These are phyloP conservation scores for Fusarium sp. DNA, from an alignment of 2,329 filamentous ascomycete genomes.

Conservation along the genomic window DNA sequence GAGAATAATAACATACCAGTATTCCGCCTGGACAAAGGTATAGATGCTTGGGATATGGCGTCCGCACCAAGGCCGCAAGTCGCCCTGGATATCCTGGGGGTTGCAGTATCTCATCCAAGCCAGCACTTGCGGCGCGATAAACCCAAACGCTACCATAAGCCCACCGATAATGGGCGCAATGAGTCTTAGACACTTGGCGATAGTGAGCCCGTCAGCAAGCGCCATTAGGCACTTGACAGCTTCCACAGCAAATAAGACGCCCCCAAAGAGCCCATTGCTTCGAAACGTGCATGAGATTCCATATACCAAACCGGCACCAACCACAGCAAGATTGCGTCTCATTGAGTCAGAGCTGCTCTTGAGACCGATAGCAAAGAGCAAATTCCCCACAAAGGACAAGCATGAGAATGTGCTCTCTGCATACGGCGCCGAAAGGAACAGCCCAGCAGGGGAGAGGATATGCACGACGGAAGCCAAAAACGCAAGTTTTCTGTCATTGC, in stretches of 20 bases:
- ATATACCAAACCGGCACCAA: slow-evolving; percentile 75
- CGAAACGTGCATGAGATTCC: slow-evolving; percentile 78
- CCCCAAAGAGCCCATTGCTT: slow-evolving; percentile 88
- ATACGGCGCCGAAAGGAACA: slow-evolving; percentile 91
- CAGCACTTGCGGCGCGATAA: slow-evolving; percentile 75
- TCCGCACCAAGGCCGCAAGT: slow-evolving; percentile 77
- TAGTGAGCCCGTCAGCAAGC: slow-evolving; percentile 41
- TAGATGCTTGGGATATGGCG: slow-evolving; percentile 86
- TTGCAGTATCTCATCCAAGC: slow-evolving; percentile 80
- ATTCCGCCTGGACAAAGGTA: slow-evolving; percentile 85
- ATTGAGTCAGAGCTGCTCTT: slow-evolving; percentile 42
- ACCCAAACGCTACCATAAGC: slow-evolving; percentile 72
- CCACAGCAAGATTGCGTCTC: slow-evolving; percentile 60
- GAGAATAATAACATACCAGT: slow-evolving; percentile 74
- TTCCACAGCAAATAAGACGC: slow-evolving; percentile 77
- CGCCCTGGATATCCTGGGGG: slow-evolving; percentile 33
- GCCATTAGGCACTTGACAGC: slow-evolving; percentile 53
- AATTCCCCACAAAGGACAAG: slow-evolving; percentile 78
- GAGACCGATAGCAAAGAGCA: slow-evolving; percentile 70
- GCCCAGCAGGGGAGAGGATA: slow-evolving; percentile 84
- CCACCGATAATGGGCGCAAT: slow-evolving; percentile 73
- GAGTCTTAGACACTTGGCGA: slow-evolving; percentile 62
- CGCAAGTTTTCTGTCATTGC: slow-evolving; percentile 63
- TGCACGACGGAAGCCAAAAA: slow-evolving; percentile 79
- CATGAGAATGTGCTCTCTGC: slow-evolving; percentile 82